Conservation (phyloP, 2,329 filamentous ascomycete genomes). For the Apiospora kogelbergensis region DNA sequence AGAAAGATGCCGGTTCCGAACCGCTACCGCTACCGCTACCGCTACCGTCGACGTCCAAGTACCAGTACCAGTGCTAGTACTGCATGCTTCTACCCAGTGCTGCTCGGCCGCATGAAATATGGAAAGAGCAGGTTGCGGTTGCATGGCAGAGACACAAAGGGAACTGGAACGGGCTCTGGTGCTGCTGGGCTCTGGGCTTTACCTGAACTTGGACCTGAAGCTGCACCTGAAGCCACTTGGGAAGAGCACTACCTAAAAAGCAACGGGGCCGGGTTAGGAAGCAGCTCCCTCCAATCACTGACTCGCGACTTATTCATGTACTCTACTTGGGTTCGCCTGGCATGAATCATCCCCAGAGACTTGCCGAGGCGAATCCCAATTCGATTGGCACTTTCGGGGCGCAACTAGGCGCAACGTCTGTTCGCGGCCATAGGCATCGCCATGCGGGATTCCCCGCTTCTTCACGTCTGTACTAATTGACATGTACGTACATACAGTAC, state of each 20-base stretch:
- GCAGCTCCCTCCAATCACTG: neutral
- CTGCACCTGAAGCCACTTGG: neutral
- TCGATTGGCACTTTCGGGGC: neutral
- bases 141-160: neutral
- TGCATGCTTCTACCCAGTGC: neutral
- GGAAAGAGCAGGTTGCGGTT: neutral
- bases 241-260: neutral
- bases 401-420: constrained; percentile 1
- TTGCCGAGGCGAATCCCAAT: neutral
- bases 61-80: neutral
- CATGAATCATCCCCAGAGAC: neutral
- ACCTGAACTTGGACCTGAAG: neutral
- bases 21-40: no score
- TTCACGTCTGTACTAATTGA: no score
- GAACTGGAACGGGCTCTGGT: neutral
- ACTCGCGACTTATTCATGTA: neutral
- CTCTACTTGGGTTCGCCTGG: neutral
- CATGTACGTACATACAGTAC: neutral
- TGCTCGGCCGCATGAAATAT: neutral
- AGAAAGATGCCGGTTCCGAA: neutral
- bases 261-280: neutral
- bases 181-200: neutral
- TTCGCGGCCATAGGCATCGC: neutral
- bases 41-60: no score
- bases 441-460: neutral